Conservation (phyloP, 352 stramenopile genomes). For the Pythium chondricola region DNA sequence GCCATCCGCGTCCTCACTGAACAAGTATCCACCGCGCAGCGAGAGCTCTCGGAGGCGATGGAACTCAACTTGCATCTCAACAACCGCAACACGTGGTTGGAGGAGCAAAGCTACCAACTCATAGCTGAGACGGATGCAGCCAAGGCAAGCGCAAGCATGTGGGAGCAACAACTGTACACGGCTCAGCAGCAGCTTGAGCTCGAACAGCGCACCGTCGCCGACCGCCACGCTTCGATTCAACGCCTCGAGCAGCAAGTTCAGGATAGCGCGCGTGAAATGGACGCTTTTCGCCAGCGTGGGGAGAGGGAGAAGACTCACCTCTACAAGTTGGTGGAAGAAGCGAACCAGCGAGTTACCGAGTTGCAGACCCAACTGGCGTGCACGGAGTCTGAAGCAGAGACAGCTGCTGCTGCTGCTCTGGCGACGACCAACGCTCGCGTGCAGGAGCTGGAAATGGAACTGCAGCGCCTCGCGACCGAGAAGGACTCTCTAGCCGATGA, state of each 20-base stretch:
- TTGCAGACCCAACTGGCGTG: conserved; percentile 10
- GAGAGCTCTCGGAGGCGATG: conserved; percentile 78
- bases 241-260: not conserved
- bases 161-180: conserved; percentile 5
- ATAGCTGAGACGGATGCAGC: conserved; percentile 2
- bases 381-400: conserved; percentile 7
- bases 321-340: conserved; percentile 10
- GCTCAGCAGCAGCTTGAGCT: conserved; percentile 8
- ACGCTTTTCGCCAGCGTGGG: not conserved
- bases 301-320: conserved; percentile 11
- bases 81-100: conserved; percentile 71
- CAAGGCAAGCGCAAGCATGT: conserved; percentile 3
- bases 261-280: not conserved
- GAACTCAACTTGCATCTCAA: conserved; percentile 76
- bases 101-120: conserved; percentile 61
- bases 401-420: conserved; percentile 6
- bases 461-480: conserved; percentile 6
- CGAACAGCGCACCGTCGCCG: not conserved
- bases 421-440: conserved; percentile 3
- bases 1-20: conserved; percentile 63
- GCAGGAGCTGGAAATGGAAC: not conserved
- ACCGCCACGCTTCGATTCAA: conserved; percentile 2
- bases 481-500: conserved; percentile 2
- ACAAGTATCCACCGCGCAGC: conserved; percentile 61
- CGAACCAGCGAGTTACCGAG: conserved; percentile 7